Evolutionary conservation across 108 stramenopile species (phyloP).

Genomic region (Cyclotella cryptica): DNA sequence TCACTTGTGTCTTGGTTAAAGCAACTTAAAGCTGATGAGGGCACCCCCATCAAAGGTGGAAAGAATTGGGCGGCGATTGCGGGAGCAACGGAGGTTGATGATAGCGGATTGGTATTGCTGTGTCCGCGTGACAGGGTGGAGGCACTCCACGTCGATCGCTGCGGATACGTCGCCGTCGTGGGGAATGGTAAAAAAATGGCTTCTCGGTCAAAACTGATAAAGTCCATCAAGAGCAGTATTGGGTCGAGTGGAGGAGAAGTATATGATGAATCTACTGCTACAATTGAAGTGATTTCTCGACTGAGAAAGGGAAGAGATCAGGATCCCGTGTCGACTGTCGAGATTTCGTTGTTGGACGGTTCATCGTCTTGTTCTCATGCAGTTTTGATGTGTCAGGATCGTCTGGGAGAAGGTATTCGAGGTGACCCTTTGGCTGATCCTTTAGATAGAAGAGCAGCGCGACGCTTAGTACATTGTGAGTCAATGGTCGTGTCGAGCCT

Average conservation of each 20-base stretch:
- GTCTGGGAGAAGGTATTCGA: conserved; percentile 73
- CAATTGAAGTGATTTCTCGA: conserved; percentile 61
- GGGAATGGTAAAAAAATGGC: conserved; percentile 73
- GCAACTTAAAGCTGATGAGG: conserved; percentile 68
- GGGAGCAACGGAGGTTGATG: conserved; percentile 80
- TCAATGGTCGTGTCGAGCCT: conserved; percentile 74
- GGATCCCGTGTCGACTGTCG: conserved; percentile 69
- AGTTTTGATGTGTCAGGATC: conserved; percentile 62
- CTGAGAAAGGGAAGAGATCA: conserved; percentile 65
- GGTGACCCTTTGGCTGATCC: conserved; percentile 81
- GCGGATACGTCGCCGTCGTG: conserved; percentile 74
- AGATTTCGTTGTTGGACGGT: conserved; percentile 57
- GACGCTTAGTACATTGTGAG: conserved; percentile 78
- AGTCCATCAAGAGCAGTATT: conserved; percentile 27
- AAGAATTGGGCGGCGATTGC: conserved; percentile 85
- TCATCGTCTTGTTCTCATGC: conserved; percentile 64
- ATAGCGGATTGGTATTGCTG: conserved; percentile 76
- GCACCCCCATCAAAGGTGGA: conserved; percentile 78
- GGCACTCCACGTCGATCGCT: conserved; percentile 62
- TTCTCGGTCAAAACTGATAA: conserved; percentile 46
- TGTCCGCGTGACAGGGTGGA: conserved; percentile 67
- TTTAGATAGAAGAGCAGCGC: conserved; percentile 69
- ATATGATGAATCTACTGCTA: conserved; percentile 37
- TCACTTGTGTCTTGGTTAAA: conserved; percentile 83
- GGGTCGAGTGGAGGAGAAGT: conserved; percentile 31